A percentile compares a stretch with the other conserved stretches of the same genome.
Evolutionary conservation across 305 asterid species (phyloP).

Genomic region (Vinca major): DNA sequence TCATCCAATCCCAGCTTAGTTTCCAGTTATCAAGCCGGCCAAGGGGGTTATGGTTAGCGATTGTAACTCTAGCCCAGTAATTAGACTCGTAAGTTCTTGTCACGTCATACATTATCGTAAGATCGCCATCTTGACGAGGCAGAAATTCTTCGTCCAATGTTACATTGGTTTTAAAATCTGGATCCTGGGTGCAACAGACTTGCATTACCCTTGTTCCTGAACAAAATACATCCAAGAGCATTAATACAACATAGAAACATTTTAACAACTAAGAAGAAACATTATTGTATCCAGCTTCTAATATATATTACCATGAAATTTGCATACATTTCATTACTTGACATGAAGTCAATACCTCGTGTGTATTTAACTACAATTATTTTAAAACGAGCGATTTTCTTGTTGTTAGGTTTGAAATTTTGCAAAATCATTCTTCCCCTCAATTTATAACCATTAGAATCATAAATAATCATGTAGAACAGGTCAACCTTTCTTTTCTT

Average conservation of each 20-base stretch:
- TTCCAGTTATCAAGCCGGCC: constrained; percentile 91
- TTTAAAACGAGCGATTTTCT: not conserved
- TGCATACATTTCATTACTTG: not conserved
- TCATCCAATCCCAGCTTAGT: constrained; percentile 98
- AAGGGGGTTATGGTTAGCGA: constrained; percentile 72
- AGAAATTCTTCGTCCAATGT: constrained; percentile 50
- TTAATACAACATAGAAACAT: not conserved
- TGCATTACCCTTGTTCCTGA: constrained; percentile 68
- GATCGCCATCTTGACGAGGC: constrained; percentile 70
- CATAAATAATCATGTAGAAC: not conserved
- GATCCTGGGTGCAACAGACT: constrained; percentile 64
- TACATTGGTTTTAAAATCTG: constrained; percentile 33
- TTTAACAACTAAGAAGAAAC: not conserved
- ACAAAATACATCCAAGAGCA: not conserved
- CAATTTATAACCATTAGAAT: not conserved
- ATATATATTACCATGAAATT: not conserved
- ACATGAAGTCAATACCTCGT: not conserved
- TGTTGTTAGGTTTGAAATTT: not conserved
- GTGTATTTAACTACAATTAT: too few relatives aligned
- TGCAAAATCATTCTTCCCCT: not conserved
- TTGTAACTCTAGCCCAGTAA: constrained; percentile 83
- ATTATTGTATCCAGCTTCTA: not conserved
- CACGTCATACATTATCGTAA: constrained; percentile 77
- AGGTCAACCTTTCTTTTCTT: too few relatives aligned
- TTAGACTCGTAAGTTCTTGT: constrained; percentile 54